Percentiles rank a stretch among this genome's conserved stretches.
phyloP scores from a whole-genome alignment of 2,329 filamentous ascomycete genomes.

The Cercospora sp. region DNA sequence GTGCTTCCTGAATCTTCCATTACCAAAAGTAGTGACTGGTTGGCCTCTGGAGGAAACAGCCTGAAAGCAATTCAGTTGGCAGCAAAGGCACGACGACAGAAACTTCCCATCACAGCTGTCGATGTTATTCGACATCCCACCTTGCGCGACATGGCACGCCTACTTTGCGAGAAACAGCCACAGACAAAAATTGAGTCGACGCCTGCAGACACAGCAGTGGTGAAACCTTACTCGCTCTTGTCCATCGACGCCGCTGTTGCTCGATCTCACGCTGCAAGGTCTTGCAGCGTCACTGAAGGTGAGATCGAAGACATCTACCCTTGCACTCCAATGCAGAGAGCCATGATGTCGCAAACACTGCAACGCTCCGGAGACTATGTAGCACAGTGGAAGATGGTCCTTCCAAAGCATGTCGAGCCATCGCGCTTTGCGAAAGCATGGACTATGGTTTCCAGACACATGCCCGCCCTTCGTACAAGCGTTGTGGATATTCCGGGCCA shows the following conservation, averaged over 20 bases:
- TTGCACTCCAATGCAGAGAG: constrained; percentile 23
- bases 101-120: background rate
- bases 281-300: background rate
- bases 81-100: background rate
- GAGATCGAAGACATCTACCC: constrained; percentile 55
- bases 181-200: background rate
- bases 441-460: constrained; percentile 35
- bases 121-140: background rate
- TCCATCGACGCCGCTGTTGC: background rate
- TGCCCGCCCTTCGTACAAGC: constrained; percentile 44
- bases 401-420: constrained; percentile 34
- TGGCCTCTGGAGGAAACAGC: background rate
- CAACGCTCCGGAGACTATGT: constrained; percentile 56
- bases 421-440: constrained; percentile 42
- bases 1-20: background rate
- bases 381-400: constrained; percentile 40
- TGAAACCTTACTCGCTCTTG: background rate
- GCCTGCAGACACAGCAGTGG: background rate
- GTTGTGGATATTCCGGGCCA: constrained; percentile 9
- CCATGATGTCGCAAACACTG: constrained; percentile 54
- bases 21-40: background rate
- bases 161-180: background rate
- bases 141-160: background rate
- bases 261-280: background rate
- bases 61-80: background rate